Percentiles rank a stretch among this genome's conserved stretches.
Conservation (phyloP, 164 flowering plant species). For the Liriodendron chinense region DNA sequence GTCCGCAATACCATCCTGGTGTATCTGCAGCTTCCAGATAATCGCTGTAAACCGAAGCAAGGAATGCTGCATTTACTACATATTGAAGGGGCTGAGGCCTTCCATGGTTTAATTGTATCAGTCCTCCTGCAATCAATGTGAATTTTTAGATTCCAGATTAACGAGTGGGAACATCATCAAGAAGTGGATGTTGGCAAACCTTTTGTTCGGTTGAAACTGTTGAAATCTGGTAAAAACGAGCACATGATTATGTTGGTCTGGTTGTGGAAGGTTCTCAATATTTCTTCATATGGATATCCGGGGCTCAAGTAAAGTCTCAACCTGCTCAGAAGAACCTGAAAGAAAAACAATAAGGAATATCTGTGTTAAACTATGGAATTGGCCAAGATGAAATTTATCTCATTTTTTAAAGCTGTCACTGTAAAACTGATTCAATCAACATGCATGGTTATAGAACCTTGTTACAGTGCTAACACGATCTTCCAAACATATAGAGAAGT, state of each 20-base stretch:
- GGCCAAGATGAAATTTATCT: neutral
- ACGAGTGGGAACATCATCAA: neutral
- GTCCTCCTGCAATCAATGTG: slow-evolving; percentile 55
- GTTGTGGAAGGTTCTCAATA: slow-evolving; percentile 79
- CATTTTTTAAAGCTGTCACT: neutral
- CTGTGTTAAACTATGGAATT: neutral
- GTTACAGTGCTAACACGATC: neutral
- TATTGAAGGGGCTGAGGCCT: slow-evolving; percentile 94
- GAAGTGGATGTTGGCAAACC: slow-evolving; percentile 33
- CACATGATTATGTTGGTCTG: slow-evolving; percentile 93
- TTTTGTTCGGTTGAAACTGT: slow-evolving; percentile 79
- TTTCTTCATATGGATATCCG: slow-evolving; percentile 96
- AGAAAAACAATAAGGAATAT: neutral
- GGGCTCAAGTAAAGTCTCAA: slow-evolving; percentile 91
- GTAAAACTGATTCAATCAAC: neutral
- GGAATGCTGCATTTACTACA: slow-evolving; percentile 89
- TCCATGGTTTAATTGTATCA: slow-evolving; percentile 91
- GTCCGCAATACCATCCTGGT: slow-evolving; percentile 99
- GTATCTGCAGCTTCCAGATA: slow-evolving; percentile 96
- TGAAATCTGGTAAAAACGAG: slow-evolving; percentile 76
- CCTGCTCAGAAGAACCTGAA: slow-evolving; percentile 84
- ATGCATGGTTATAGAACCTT: no score
- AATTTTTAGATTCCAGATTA: neutral
- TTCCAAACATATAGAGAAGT: no score
- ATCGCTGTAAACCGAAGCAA: slow-evolving; percentile 79